phyloP scores from a whole-genome alignment of 768 basidiomycete species.

The Lactarius indigo region DNA sequence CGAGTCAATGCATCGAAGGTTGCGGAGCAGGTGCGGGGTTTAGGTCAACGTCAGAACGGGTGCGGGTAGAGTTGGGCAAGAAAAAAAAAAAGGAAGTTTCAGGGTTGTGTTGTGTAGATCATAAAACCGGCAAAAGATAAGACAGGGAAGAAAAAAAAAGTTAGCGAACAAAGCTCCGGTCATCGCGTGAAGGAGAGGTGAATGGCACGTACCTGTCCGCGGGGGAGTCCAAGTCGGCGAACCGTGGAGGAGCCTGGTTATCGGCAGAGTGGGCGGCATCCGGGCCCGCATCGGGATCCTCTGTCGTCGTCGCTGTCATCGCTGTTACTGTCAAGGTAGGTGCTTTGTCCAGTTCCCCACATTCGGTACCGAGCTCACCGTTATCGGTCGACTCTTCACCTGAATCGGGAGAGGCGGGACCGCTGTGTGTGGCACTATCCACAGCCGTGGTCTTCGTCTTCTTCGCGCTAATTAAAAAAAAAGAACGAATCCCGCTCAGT shows the following conservation, averaged over 20 bases:
- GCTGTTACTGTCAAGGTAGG: neutral
- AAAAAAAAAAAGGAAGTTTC: no score
- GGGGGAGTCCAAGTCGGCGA: constrained; percentile 61
- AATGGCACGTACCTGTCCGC: constrained; percentile 51
- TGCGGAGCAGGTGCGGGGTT: neutral
- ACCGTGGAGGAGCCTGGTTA: constrained; percentile 22
- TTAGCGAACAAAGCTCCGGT: neutral
- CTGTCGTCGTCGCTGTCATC: neutral
- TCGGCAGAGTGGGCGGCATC: constrained; percentile 10
- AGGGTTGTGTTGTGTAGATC: neutral
- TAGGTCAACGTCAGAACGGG: constrained; percentile 5
- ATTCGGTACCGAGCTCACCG: constrained; percentile 30
- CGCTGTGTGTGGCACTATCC: constrained; percentile 18
- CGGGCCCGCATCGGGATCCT: constrained; percentile 20
- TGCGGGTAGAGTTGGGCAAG: neutral
- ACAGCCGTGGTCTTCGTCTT: constrained; percentile 22
- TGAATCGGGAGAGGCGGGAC: constrained; percentile 8
- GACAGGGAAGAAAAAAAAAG: neutral
- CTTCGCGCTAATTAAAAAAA: constrained; percentile 27
- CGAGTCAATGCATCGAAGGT: neutral
- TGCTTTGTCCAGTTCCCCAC: constrained; percentile 15
- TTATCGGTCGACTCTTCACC: constrained; percentile 24
- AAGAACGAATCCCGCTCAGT: neutral
- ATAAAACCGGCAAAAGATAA: neutral
- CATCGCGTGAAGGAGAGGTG: neutral